A percentile compares a stretch with the other conserved stretches of the same genome.
Conservation (phyloP, 108 stramenopile species). For the Cyclotella baltica region DNA sequence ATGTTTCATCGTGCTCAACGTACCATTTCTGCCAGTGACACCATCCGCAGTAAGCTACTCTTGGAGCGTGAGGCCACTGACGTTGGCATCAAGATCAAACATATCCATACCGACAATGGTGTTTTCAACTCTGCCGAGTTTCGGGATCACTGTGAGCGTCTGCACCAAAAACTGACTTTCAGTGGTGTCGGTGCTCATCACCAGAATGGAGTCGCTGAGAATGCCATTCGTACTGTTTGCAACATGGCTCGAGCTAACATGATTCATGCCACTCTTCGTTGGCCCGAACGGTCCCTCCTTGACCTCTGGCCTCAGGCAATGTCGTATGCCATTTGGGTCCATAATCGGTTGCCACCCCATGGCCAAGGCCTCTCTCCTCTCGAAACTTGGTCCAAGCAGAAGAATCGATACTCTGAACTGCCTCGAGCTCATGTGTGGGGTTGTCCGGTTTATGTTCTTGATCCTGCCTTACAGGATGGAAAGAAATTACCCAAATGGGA, state of each 20-base stretch:
- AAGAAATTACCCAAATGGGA: neutral
- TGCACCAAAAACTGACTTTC: conserved; percentile 32
- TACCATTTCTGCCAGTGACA: conserved; percentile 41
- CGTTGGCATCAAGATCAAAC: conserved; percentile 37
- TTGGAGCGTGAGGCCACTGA: conserved; percentile 33
- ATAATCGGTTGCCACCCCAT: conserved; percentile 24
- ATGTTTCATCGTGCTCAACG: conserved; percentile 38
- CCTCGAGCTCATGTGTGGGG: conserved; percentile 23
- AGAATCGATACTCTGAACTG: neutral
- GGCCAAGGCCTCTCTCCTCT: neutral
- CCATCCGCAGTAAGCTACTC: conserved; percentile 38
- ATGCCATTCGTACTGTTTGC: conserved; percentile 46
- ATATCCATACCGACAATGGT: conserved; percentile 51
- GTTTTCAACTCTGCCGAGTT: conserved; percentile 34
- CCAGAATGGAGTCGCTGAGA: conserved; percentile 52
- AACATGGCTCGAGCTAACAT: conserved; percentile 51
- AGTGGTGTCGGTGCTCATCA: conserved; percentile 20
- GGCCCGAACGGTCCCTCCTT: conserved; percentile 40
- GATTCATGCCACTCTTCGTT: conserved; percentile 51
- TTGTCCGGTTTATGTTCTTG: conserved; percentile 29
- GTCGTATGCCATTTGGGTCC: conserved; percentile 50
- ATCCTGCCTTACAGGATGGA: neutral
- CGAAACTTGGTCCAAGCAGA: neutral
- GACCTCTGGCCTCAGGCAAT: conserved; percentile 63
- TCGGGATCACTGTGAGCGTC: neutral